These are phyloP conservation scores for Trichosporon inkin DNA, from an alignment of 1,284 basidiomycete species.

Conservation along the genomic window DNA sequence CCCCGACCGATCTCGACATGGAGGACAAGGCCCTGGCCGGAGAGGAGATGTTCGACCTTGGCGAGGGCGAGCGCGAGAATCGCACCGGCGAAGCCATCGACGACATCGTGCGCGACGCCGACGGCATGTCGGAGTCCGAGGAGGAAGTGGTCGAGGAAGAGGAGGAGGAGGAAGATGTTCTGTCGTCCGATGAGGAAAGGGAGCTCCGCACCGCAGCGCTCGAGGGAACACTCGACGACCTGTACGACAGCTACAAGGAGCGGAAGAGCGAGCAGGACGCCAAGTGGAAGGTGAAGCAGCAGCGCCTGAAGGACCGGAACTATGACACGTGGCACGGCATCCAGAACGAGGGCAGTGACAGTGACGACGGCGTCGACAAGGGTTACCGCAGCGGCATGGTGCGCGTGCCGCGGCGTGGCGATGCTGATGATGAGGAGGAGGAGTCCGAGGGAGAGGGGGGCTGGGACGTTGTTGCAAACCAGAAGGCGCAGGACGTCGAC, in stretches of 20 bases:
- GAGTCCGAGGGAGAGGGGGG: slow-evolving; percentile 61
- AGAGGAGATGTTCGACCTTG: slow-evolving; percentile 77
- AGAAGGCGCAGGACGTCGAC: slow-evolving; percentile 61
- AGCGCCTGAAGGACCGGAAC: slow-evolving; percentile 68
- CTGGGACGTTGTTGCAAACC: slow-evolving; percentile 66
- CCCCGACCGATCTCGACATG: slow-evolving; percentile 86
- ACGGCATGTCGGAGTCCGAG: slow-evolving; percentile 51
- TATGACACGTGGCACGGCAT: slow-evolving; percentile 74
- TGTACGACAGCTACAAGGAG: slow-evolving; percentile 85
- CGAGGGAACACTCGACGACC: slow-evolving; percentile 78
- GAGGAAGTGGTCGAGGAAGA: slow-evolving; percentile 36
- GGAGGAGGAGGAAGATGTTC: slow-evolving; percentile 55
- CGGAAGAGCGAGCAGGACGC: slow-evolving; percentile 78
- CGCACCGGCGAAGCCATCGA: slow-evolving; percentile 52
- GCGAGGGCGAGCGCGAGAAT: slow-evolving; percentile 57
- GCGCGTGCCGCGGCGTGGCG: slow-evolving; percentile 31
- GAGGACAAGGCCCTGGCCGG: slow-evolving; percentile 64
- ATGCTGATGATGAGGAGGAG: slow-evolving; percentile 56
- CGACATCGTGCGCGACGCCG: slow-evolving; percentile 54
- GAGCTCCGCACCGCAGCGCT: slow-evolving; percentile 63
- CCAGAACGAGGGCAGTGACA: slow-evolving; percentile 39
- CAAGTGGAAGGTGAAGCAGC: slow-evolving; percentile 84
- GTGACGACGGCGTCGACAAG: slow-evolving; percentile 50
- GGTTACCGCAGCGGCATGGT: slow-evolving; percentile 30
- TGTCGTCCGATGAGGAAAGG: slow-evolving; percentile 67